Conservation (phyloP, 2,329 filamentous ascomycete species). For the Botrytis squamosa region DNA sequence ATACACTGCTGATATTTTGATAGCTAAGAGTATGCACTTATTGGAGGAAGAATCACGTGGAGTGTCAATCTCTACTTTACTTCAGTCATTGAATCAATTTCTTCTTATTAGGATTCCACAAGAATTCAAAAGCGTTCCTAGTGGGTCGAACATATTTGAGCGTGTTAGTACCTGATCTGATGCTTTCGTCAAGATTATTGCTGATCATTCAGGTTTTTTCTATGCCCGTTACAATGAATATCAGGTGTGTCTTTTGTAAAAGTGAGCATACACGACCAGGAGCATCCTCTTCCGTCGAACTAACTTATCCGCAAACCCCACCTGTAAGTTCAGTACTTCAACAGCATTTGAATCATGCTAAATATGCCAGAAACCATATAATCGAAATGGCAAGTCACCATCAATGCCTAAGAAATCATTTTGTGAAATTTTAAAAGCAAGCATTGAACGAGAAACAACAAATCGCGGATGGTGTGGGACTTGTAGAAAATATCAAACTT, state of each 20-base stretch:
- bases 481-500: conserved; percentile 86
- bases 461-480: conserved; percentile 91
- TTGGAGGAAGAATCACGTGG: conserved; percentile 80
- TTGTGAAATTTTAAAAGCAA: conserved; percentile 87
- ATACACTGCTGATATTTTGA: conserved; percentile 27
- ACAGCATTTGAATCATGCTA: conserved; percentile 21
- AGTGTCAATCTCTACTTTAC: conserved; percentile 72
- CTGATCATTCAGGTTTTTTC: conserved; percentile 54
- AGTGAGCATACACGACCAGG: conserved; percentile 82
- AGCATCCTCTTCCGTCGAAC: conserved; percentile 78
- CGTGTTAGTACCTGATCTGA: conserved; percentile 48
- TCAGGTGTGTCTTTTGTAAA: conserved; percentile 81
- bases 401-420: conserved; percentile 65
- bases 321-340: conserved; percentile 29
- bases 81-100: conserved; percentile 84
- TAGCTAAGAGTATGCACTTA: conserved; percentile 71
- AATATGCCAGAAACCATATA: conserved; percentile 46
- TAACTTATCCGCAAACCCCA: conserved; percentile 67
- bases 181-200: conserved; percentile 15
- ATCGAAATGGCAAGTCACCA: conserved; percentile 52
- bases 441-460: conserved; percentile 84
- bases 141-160: conserved; percentile 65
- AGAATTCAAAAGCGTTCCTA: conserved; percentile 69
- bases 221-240: conserved; percentile 69
- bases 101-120: conserved; percentile 76